phyloP scores from a whole-genome alignment of 1,284 basidiomycete species.

The Irpex sp. region DNA sequence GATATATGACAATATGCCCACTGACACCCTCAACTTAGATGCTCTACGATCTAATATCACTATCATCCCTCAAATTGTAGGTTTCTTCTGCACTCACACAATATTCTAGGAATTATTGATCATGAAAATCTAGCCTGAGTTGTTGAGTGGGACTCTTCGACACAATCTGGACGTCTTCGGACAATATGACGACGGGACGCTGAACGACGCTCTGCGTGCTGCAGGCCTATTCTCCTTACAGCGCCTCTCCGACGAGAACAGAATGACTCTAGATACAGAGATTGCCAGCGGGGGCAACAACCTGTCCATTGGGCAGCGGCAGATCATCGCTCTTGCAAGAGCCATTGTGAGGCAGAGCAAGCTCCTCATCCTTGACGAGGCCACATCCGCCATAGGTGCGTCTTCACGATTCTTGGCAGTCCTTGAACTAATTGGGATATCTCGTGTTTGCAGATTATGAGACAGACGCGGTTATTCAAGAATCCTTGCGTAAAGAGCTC shows the following conservation, averaged over 20 bases:
- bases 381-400: constrained; percentile 30
- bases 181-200: constrained; percentile 62
- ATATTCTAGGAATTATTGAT: constrained; percentile 6
- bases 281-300: constrained; percentile 61
- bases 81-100: constrained; percentile 7
- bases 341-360: constrained; percentile 58
- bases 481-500: constrained; percentile 51
- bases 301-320: constrained; percentile 69
- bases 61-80: constrained; percentile 42
- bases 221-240: constrained; percentile 53
- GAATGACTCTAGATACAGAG: constrained; percentile 44
- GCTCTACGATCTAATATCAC: constrained; percentile 45
- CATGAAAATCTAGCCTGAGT: constrained; percentile 46
- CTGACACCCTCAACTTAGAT: constrained; percentile 56
- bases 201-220: constrained; percentile 52
- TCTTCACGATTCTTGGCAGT: neutral
- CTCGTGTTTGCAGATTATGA: constrained; percentile 41
- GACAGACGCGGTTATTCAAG: constrained; percentile 58
- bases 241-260: constrained; percentile 41
- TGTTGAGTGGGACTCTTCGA: constrained; percentile 55
- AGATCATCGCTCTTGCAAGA: constrained; percentile 56
- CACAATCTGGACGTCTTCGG: constrained; percentile 71
- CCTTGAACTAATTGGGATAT: neutral
- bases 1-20: constrained; percentile 28
- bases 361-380: constrained; percentile 57